phyloP scores from a whole-genome alignment of 2,329 filamentous ascomycete species.

The Huntiella omanensis region DNA sequence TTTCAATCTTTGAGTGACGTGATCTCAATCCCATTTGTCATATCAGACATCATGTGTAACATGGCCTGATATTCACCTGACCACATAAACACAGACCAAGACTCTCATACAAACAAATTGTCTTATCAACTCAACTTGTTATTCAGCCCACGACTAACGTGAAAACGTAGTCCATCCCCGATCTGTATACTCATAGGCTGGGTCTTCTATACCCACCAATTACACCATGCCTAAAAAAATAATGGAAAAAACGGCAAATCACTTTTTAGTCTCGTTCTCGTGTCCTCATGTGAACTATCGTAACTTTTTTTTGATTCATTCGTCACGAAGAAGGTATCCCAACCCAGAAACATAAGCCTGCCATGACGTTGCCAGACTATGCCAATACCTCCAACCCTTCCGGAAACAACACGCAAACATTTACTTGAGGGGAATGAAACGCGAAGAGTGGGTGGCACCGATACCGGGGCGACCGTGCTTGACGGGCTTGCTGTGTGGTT shows the following conservation, averaged over 20 bases:
- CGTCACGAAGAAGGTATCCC: slow-evolving; percentile 11
- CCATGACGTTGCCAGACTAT: slow-evolving; percentile 17
- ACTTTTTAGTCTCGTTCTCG: slow-evolving; percentile 3
- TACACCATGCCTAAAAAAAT: not conserved
- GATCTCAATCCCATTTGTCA: too few species aligned
- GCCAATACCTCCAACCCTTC: slow-evolving; percentile 29
- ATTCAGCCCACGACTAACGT: too few species aligned
- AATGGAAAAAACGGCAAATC: slow-evolving; percentile 8
- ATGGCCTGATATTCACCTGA: too few species aligned
- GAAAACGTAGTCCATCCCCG: too few species aligned
- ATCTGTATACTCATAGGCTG: too few species aligned
- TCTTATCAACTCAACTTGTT: too few species aligned
- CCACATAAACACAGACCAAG: too few species aligned
- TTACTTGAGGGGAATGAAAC: slow-evolving; percentile 99
- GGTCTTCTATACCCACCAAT: too few species aligned
- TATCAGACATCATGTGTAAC: too few species aligned
- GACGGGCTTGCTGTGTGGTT: slow-evolving; percentile 69
- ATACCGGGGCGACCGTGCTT: slow-evolving; percentile 99
- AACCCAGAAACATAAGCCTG: slow-evolving; percentile 7
- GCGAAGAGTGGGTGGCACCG: slow-evolving; percentile 99
- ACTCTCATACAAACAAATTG: too few species aligned
- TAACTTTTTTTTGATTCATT: slow-evolving; percentile 12
- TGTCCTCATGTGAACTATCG: slow-evolving; percentile 9
- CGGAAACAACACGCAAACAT: slow-evolving; percentile 11
- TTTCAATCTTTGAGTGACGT: too few species aligned